Evolutionary conservation across 441 rosid species (phyloP).

Genomic region (Pelargonium myrrhifolium): DNA sequence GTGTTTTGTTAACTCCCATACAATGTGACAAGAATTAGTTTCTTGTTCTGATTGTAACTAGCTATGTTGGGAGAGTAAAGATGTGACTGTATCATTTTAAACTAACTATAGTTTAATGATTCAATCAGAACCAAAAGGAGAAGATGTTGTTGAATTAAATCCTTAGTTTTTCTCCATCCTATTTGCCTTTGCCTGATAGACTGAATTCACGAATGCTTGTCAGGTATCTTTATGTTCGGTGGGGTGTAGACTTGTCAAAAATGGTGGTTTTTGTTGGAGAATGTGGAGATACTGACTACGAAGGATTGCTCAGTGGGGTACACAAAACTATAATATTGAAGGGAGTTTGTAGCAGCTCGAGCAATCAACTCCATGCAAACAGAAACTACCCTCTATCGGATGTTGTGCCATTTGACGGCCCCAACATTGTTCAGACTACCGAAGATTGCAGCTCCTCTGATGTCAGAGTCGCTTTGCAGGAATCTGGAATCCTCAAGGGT

Average conservation of each 20-base stretch:
- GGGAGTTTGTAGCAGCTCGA: constrained; percentile 52
- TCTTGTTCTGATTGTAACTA: too few relatives aligned
- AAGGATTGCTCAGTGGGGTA: constrained; percentile 74
- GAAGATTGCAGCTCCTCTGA: constrained; percentile 35
- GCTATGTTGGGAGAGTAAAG: too few relatives aligned
- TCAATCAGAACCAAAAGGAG: too few relatives aligned
- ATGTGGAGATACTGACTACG: constrained; percentile 85
- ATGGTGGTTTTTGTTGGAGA: constrained; percentile 87
- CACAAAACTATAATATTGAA: constrained; percentile 65
- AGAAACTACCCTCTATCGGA: constrained; percentile 78
- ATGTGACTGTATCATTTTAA: too few relatives aligned
- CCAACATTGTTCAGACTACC: constrained; percentile 48
- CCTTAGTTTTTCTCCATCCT: too few relatives aligned
- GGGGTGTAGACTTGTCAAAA: constrained; percentile 74
- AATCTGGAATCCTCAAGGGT: constrained; percentile 42
- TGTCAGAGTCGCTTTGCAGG: constrained; percentile 47
- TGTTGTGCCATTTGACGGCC: constrained; percentile 63
- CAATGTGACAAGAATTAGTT: too few relatives aligned
- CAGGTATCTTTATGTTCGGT: constrained; percentile 80
- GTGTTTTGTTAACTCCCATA: too few relatives aligned
- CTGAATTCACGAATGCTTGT: constrained; percentile 8
- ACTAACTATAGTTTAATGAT: too few relatives aligned
- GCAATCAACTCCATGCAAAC: constrained; percentile 50
- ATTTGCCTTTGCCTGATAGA: too few relatives aligned
- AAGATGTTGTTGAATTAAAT: too few relatives aligned